A percentile compares a stretch with the other conserved stretches of the same genome.
phyloP scores from a whole-genome alignment of 2,329 filamentous ascomycete species.

The Sporothrix inflata region DNA sequence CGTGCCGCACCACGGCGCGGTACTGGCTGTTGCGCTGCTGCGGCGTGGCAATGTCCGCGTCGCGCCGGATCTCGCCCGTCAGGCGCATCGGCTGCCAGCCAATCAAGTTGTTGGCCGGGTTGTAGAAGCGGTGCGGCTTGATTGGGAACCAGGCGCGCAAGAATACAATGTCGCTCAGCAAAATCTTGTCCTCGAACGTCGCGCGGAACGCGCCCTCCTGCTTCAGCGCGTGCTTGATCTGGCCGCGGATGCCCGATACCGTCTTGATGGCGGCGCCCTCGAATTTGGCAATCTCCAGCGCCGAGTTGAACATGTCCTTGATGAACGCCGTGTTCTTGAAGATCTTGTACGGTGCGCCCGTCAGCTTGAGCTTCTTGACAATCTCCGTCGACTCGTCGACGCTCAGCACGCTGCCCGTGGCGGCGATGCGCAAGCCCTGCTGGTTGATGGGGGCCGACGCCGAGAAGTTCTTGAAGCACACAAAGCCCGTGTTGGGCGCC shows the following conservation, averaged over 20 bases:
- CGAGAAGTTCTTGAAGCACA: conserved; percentile 87
- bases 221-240: conserved; percentile 96
- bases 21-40: conserved; percentile 84
- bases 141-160: conserved; percentile 95
- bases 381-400: conserved; percentile 97
- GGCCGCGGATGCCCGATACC: conserved; percentile 90
- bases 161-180: conserved; percentile 96
- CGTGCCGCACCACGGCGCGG: conserved; percentile 66
- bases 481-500: conserved; percentile 94
- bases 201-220: conserved; percentile 95
- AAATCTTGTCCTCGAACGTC: conserved; percentile 97
- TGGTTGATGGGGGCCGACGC: conserved; percentile 65
- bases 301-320: conserved; percentile 94
- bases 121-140: conserved; percentile 94
- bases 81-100: conserved; percentile 94
- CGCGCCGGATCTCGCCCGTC: conserved; percentile 86
- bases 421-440: conserved; percentile 84
- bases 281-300: conserved; percentile 96
- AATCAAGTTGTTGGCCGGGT: conserved; percentile 90
- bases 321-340: conserved; percentile 99
- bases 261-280: conserved; percentile 95
- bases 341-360: conserved; percentile 78
- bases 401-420: conserved; percentile 88
- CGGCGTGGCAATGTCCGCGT: conserved; percentile 74
- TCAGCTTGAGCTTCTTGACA: conserved; percentile 95